Evolutionary conservation across 257 asterid genomes (phyloP).

Genomic region (Agastache rugosa): DNA sequence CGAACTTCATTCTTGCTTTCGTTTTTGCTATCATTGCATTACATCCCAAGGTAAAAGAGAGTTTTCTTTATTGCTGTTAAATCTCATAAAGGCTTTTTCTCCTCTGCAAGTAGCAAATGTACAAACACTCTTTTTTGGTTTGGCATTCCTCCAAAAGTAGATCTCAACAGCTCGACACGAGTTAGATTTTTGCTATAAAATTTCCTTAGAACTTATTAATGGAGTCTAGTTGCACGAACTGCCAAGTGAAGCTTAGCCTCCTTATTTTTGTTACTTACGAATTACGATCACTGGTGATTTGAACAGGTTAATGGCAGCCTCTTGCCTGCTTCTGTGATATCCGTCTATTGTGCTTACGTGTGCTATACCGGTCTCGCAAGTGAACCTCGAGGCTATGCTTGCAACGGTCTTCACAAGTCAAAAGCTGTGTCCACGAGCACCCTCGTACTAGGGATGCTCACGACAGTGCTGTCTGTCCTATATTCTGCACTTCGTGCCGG

Average conservation of each 20-base stretch:
- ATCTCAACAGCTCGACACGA: not conserved
- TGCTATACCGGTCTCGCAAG: conserved; percentile 94
- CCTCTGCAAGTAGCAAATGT: not conserved
- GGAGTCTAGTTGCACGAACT: not conserved
- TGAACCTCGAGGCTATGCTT: conserved; percentile 84
- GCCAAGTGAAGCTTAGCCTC: no score
- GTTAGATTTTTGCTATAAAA: not conserved
- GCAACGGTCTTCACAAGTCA: conserved; percentile 91
- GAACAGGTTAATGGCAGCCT: conserved; percentile 95
- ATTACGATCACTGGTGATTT: not conserved
- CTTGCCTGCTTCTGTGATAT: conserved; percentile 94
- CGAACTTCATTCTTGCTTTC: conserved; percentile 80
- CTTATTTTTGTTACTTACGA: no score
- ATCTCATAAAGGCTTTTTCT: not conserved
- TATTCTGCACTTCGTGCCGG: conserved; percentile 98
- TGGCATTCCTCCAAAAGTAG: not conserved
- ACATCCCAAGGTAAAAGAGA: conserved; percentile 71
- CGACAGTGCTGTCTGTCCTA: conserved; percentile 84
- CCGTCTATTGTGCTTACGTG: conserved; percentile 89
- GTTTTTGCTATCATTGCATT: conserved; percentile 79
- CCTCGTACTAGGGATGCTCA: conserved; percentile 89
- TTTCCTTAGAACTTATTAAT: not conserved
- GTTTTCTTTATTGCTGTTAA: not conserved
- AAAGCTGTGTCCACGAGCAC: conserved; percentile 76
- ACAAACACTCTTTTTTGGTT: not conserved